Conservation (phyloP, 1,139 yeast genomes). For the Suhomyces guaymorum region DNA sequence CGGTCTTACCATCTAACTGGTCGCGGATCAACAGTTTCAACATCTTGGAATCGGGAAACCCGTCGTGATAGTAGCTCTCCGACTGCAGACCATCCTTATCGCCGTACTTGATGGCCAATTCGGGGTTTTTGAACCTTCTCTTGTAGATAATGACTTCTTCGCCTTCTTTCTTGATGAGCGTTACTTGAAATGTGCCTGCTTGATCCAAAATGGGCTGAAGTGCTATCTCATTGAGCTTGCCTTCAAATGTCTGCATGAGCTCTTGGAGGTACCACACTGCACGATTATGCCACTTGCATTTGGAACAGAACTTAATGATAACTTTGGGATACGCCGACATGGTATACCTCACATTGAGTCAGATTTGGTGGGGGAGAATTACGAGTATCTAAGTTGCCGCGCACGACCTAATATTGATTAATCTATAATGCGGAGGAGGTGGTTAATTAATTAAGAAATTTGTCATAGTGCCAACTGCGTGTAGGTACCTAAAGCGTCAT, state of each 20-base stretch:
- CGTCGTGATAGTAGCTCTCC: constrained; percentile 41
- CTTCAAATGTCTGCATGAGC: constrained; percentile 45
- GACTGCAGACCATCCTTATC: constrained; percentile 25
- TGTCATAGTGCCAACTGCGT: too few relatives aligned
- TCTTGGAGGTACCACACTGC: constrained; percentile 52
- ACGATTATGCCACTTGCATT: constrained; percentile 51
- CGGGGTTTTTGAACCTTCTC: constrained; percentile 37
- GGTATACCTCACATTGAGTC: too few relatives aligned
- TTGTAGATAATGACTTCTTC: constrained; percentile 32
- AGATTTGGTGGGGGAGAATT: too few relatives aligned
- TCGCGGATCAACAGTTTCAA: constrained; percentile 39
- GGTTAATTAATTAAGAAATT: too few relatives aligned
- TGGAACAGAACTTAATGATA: constrained; percentile 42
- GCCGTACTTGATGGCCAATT: constrained; percentile 20
- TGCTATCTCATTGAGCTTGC: constrained; percentile 37
- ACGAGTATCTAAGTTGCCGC: too few relatives aligned
- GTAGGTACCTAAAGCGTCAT: too few relatives aligned
- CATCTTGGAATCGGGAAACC: constrained; percentile 49
- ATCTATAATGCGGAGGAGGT: too few relatives aligned
- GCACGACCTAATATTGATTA: background rate
- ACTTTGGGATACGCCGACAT: constrained; percentile 30
- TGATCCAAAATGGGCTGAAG: constrained; percentile 40
- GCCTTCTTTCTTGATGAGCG: constrained; percentile 16
- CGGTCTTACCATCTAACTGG: constrained; percentile 22
- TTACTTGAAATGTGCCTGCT: constrained; percentile 42